Base-by-base conservation (phyloP, 768 basidiomycete species). In the Suillus spraguei region DNA sequence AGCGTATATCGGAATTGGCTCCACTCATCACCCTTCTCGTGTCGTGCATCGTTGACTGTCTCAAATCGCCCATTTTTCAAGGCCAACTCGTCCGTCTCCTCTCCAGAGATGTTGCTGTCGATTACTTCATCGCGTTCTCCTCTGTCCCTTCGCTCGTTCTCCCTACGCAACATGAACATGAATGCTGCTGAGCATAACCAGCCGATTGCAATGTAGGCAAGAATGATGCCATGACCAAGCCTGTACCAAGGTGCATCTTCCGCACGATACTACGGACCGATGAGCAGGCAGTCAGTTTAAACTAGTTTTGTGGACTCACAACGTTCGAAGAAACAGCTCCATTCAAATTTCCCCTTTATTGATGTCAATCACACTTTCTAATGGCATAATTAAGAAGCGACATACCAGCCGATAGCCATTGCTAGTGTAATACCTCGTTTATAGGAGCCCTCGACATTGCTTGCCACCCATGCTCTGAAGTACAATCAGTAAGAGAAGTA, bases 1-100 rank as follows among this genome's bases (percentile, higher is more conserved):
- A 85, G 67, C 2, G 80, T 83, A 75, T 91, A 91, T 64, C 86
- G 80, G 73, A 89, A 91, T n/a, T 90, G 88, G 69, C 89, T 91
- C 90, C 89, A 91, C 59, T 80, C 72, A 67, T 91, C 90, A 4
- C 90, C 89, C 68, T 88, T 90, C 49, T 83, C 82, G 28, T 73
- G 77, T 65, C 81, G 82, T 20, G 89, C 89, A 24, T 82, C 85
- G 59, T 85, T 80, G n/a, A 85, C 75, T 63, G 77, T 85, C 60
- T 76, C 74, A 65, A 79, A 87, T 35, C 67, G 76, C 4, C 88
- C 88, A 68, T 89, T 90, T 52, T 75, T 77, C 59, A 44, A 53
- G n/a, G 63, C 70, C 54, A 62, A 70, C n/a, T 39, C 52, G 20
- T 35, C 44, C 24, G 72, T 74, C 54, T 80, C 81, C 60, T 82